A percentile compares a stretch with the other conserved stretches of the same genome.
Evolutionary conservation across 345 rosid species (phyloP).

Genomic region (Firmiana major): DNA sequence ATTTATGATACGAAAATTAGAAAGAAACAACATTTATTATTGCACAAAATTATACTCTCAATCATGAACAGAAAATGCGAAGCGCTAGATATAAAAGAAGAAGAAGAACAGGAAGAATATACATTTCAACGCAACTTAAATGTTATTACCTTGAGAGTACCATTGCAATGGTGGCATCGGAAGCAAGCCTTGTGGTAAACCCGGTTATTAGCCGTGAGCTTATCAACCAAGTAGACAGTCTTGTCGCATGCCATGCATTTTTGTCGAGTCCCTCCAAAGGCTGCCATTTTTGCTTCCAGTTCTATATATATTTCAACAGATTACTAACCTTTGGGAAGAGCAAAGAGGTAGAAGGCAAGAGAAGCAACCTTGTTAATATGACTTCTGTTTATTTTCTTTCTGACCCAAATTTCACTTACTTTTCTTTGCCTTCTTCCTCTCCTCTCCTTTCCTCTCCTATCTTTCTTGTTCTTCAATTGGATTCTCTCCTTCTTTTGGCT

Average conservation of each 20-base stretch:
- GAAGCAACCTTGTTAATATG: neutral
- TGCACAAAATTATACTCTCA: too few relatives aligned
- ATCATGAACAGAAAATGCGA: neutral
- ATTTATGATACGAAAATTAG: too few relatives aligned
- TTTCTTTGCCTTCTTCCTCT: neutral
- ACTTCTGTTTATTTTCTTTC: neutral
- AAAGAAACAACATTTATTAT: too few relatives aligned
- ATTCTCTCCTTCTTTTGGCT: neutral
- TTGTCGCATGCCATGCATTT: slow-evolving; percentile 59
- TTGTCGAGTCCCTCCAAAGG: slow-evolving; percentile 46
- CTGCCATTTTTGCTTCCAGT: slow-evolving; percentile 24
- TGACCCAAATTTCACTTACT: neutral
- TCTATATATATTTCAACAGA: too few relatives aligned
- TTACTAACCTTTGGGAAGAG: neutral
- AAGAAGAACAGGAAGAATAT: too few relatives aligned
- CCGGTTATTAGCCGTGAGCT: slow-evolving; percentile 47
- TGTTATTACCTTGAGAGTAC: slow-evolving; percentile 56
- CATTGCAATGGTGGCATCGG: slow-evolving; percentile 61
- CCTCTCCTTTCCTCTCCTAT: neutral
- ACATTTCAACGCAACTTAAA: neutral
- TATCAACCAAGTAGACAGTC: slow-evolving; percentile 63
- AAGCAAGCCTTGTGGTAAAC: slow-evolving; percentile 58
- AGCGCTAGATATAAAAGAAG: too few relatives aligned
- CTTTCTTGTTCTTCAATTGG: neutral
- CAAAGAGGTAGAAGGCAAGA: neutral